Conservation (phyloP, 306 rosid genomes). For the Echinosophora koreensis region DNA sequence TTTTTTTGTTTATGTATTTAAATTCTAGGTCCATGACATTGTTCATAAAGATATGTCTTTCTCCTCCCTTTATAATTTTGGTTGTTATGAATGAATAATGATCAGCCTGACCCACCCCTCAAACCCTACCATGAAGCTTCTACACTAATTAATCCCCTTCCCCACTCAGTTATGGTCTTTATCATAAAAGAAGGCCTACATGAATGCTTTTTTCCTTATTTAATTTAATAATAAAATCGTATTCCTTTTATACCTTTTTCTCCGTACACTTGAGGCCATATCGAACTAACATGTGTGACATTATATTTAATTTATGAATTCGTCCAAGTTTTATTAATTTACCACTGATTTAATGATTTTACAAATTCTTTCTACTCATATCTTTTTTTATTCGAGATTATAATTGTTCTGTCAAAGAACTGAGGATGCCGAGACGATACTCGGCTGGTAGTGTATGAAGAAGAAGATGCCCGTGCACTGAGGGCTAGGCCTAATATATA, state of each 20-base stretch:
- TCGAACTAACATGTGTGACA: neutral
- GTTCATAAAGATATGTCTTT: slow-evolving; percentile 38
- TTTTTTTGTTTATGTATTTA: slow-evolving; percentile 10
- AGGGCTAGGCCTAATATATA: too few species aligned
- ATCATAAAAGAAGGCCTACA: slow-evolving; percentile 6
- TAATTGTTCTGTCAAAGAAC: too few species aligned
- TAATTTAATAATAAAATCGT: neutral
- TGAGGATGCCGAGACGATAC: too few species aligned
- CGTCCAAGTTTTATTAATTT: too few species aligned
- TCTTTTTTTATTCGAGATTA: too few species aligned
- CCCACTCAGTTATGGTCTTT: slow-evolving; percentile 42
- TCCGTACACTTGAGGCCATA: neutral
- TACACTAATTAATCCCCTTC: slow-evolving; percentile 26
- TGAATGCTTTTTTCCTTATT: neutral
- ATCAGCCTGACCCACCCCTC: slow-evolving; percentile 8
- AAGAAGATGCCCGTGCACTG: too few species aligned
- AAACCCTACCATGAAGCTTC: slow-evolving; percentile 64
- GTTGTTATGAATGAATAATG: slow-evolving; percentile 15
- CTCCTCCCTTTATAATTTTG: neutral
- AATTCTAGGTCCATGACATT: slow-evolving; percentile 11
- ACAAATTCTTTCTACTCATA: too few species aligned
- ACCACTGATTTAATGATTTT: too few species aligned
- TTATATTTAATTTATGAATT: neutral
- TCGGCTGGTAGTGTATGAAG: too few species aligned
- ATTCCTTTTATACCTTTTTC: neutral